A percentile compares a stretch with the other conserved stretches of the same genome.
Evolutionary conservation across 2,329 filamentous ascomycete species (phyloP).

Genomic region (Raffaelea arxii): DNA sequence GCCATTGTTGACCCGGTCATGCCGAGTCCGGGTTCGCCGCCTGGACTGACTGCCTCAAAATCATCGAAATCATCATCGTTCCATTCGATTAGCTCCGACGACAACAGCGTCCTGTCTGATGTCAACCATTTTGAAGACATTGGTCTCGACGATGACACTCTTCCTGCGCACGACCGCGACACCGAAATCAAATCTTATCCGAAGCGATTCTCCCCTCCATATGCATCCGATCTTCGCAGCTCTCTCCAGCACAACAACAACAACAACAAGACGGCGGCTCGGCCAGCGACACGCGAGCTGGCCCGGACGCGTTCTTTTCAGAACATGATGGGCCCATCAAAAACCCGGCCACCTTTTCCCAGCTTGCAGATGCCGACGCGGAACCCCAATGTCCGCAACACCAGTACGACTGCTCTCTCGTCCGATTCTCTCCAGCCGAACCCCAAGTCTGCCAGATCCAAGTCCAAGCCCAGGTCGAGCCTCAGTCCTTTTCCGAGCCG

Average conservation of each 20-base stretch:
- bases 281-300: constrained; percentile 20
- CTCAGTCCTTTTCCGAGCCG: constrained; percentile 14
- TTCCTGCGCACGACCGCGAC: constrained; percentile 22
- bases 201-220: constrained; percentile 41
- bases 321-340: constrained; percentile 22
- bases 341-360: constrained; percentile 32
- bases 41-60: constrained; percentile 72
- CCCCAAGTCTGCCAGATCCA: neutral
- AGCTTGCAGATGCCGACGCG: constrained; percentile 36
- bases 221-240: constrained; percentile 31
- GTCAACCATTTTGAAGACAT: constrained; percentile 89
- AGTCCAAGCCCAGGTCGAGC: too few relatives aligned
- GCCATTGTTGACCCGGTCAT: constrained; percentile 28
- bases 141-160: constrained; percentile 58
- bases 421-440: constrained; percentile 16
- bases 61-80: constrained; percentile 88
- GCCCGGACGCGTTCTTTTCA: constrained; percentile 22
- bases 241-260: constrained; percentile 18
- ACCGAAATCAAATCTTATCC: constrained; percentile 26
- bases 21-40: constrained; percentile 54
- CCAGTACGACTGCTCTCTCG: constrained; percentile 28
- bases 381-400: constrained; percentile 40
- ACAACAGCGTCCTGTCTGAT: constrained; percentile 60
- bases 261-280: neutral
- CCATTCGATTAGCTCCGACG: constrained; percentile 68